These are phyloP conservation scores for Gnaphalium uliginosum DNA, from an alignment of 129 eudicot species.

Conservation along the genomic window DNA sequence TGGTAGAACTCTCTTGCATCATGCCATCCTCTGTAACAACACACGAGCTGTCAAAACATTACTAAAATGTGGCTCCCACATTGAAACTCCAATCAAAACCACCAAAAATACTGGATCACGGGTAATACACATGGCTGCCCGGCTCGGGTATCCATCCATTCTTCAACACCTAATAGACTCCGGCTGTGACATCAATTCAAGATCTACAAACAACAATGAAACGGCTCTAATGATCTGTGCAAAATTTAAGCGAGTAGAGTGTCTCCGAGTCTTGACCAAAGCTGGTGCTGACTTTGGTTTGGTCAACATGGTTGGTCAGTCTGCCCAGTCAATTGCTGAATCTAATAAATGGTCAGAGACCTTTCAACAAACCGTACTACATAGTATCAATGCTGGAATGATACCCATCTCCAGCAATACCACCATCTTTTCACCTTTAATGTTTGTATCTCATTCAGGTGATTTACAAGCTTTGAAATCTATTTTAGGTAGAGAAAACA, in stretches of 20 bases:
- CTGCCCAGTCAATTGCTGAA: background rate
- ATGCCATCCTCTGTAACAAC: constrained; percentile 1
- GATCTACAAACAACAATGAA: background rate
- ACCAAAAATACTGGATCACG: background rate
- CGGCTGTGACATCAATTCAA: constrained; percentile 4
- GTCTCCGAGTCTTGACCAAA: background rate
- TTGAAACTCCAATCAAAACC: constrained; percentile 9
- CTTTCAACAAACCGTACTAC: constrained; percentile 5
- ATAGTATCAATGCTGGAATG: background rate
- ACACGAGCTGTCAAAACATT: constrained; percentile 6
- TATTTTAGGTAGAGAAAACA: background rate
- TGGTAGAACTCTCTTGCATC: constrained; percentile 19
- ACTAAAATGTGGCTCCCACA: background rate
- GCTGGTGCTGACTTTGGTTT: constrained; percentile 6
- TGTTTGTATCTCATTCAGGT: constrained; percentile 7
- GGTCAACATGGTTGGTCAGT: constrained; percentile 1
- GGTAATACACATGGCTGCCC: constrained; percentile 4
- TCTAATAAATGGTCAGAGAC: constrained; percentile 1
- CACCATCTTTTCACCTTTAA: background rate
- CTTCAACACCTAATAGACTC: constrained; percentile 8
- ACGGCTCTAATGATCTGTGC: constrained; percentile 7
- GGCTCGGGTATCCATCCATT: constrained; percentile 9
- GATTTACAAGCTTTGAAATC: background rate
- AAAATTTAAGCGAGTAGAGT: background rate
- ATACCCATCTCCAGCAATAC: constrained; percentile 1